Evolutionary conservation across 1,139 yeast genomes (phyloP).

Genomic region (Pichia kudriavzevii): DNA sequence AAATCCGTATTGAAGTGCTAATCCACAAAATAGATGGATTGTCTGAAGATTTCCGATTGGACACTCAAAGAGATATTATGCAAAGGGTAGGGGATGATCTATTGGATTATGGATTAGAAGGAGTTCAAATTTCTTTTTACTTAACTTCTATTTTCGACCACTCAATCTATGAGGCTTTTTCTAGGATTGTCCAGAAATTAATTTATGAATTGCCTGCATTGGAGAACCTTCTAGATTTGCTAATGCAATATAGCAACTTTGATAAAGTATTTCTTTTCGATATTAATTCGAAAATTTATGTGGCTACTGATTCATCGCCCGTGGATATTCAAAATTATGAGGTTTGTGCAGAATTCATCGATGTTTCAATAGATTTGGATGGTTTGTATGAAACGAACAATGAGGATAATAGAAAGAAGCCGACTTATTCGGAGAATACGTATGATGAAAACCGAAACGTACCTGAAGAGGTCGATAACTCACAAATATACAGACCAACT

Average conservation of each 20-base stretch:
- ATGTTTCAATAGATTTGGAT: slow-evolving; percentile 84
- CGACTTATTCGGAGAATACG: slow-evolving; percentile 5
- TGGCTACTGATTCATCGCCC: slow-evolving; percentile 93
- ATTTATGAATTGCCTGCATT: slow-evolving; percentile 83
- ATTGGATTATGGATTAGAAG: slow-evolving; percentile 81
- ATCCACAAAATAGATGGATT: slow-evolving; percentile 95
- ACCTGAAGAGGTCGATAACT: slow-evolving; percentile 5
- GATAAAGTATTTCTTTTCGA: slow-evolving; percentile 93
- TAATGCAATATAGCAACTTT: slow-evolving; percentile 82
- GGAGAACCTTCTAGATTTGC: slow-evolving; percentile 80
- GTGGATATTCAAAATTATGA: slow-evolving; percentile 94
- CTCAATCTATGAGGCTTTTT: slow-evolving; percentile 91
- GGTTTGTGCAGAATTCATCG: slow-evolving; percentile 94
- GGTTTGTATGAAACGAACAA: slow-evolving; percentile 44
- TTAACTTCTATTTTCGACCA: slow-evolving; percentile 92
- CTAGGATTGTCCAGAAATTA: slow-evolving; percentile 84
- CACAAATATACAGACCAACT: slow-evolving; percentile 30
- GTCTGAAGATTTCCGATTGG: slow-evolving; percentile 86
- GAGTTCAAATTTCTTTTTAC: slow-evolving; percentile 86
- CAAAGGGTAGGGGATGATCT: slow-evolving; percentile 92
- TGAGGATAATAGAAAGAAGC: slow-evolving; percentile 1
- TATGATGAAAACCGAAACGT: slow-evolving; percentile 9
- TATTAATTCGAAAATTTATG: slow-evolving; percentile 86
- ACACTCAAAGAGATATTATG: slow-evolving; percentile 94
- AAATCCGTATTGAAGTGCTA: slow-evolving; percentile 80